Conservation (phyloP, 2,329 filamentous ascomycete species). For the Aspergillus latus region DNA sequence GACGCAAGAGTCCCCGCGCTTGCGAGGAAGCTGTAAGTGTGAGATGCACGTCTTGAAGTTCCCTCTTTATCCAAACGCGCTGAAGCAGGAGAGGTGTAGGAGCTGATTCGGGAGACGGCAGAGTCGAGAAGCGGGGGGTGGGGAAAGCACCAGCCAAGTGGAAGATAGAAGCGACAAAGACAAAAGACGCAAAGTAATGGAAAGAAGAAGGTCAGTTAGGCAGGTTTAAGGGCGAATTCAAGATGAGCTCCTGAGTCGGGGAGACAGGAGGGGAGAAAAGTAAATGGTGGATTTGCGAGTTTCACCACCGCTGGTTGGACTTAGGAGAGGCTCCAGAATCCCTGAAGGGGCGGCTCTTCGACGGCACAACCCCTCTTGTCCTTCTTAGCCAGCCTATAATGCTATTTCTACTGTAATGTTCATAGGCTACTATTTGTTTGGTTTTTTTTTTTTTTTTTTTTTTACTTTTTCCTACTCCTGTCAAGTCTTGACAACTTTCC, state of each 20-base stretch:
- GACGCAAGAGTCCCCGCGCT: constrained; percentile 15
- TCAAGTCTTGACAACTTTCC: not conserved
- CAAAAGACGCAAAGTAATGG: constrained; percentile 1
- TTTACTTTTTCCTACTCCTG: not conserved
- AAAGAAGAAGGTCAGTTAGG: constrained; percentile 11
- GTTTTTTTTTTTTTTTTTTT: not conserved
- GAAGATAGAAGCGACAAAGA: not conserved
- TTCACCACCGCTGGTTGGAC: constrained; percentile 15
- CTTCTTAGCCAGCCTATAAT: not conserved
- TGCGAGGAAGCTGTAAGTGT: constrained; percentile 20
- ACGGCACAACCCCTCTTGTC: not conserved
- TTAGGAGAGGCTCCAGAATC: constrained; percentile 11
- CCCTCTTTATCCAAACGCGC: constrained; percentile 11
- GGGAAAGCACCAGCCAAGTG: not conserved
- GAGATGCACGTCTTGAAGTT: constrained; percentile 17
- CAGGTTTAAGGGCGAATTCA: constrained; percentile 5
- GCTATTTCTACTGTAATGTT: not conserved
- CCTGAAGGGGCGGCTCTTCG: constrained; percentile 16
- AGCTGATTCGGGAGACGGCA: not conserved
- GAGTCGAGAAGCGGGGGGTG: constrained; percentile 4
- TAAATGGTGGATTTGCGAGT: constrained; percentile 18
- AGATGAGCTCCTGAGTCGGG: constrained; percentile 11
- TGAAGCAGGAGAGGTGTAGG: constrained; percentile 10
- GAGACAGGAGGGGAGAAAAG: constrained; percentile 11
- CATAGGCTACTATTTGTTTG: not conserved